Conservation (phyloP, 495 filamentous ascomycete species). For the Hypoxylon cercidicola region DNA sequence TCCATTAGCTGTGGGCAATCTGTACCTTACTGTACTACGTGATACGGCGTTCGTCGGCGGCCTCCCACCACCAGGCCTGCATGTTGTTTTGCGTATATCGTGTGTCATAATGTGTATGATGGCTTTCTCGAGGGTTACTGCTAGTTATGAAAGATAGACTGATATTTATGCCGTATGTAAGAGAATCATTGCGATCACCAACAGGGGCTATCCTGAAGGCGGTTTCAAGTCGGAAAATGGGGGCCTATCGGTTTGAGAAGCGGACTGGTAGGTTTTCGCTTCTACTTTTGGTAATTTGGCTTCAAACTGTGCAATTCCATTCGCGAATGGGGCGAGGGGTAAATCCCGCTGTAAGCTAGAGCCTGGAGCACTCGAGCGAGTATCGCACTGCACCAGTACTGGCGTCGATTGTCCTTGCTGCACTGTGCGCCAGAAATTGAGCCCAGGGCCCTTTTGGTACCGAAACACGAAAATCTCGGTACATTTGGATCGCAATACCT, state of each 20-base stretch:
- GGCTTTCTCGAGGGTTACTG: neutral
- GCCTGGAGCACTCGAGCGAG: constrained; percentile 2
- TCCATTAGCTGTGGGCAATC: constrained; percentile 18
- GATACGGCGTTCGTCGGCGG: constrained; percentile 25
- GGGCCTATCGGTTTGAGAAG: constrained; percentile 11
- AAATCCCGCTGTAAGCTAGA: neutral
- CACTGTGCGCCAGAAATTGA: too few relatives aligned
- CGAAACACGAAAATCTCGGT: too few relatives aligned
- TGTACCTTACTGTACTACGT: constrained; percentile 25
- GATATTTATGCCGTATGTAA: neutral
- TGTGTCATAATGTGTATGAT: constrained; percentile 4
- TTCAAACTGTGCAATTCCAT: constrained; percentile 26
- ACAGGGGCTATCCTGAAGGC: constrained; percentile 10
- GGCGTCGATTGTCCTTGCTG: neutral
- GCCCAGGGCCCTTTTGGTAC: too few relatives aligned
- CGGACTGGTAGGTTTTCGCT: too few relatives aligned
- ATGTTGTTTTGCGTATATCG: neutral
- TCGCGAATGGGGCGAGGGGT: constrained; percentile 11
- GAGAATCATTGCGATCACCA: constrained; percentile 10
- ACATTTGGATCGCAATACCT: too few relatives aligned
- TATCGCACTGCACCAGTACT: neutral
- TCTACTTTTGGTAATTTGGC: constrained; percentile 34
- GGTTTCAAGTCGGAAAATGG: constrained; percentile 31
- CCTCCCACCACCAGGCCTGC: constrained; percentile 33
- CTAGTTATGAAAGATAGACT: neutral